A percentile compares a stretch with the other conserved stretches of the same genome.
Conservation (phyloP, 805 yeast genomes). For the Cyberlindnera xishuangbannaensis region DNA sequence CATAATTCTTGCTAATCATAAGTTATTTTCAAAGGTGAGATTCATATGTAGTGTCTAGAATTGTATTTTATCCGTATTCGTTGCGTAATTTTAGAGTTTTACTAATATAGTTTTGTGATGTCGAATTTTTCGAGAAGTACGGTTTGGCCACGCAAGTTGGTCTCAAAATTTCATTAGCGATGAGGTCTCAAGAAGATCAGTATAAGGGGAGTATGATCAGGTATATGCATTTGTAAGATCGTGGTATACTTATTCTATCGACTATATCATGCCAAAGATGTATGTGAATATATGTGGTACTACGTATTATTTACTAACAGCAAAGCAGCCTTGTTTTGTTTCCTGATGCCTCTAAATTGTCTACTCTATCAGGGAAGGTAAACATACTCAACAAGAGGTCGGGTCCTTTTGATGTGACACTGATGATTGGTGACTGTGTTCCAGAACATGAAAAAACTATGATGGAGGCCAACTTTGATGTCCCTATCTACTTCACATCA, state of each 20-base stretch:
- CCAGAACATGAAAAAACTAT: constrained; percentile 1
- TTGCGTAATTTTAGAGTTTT: no score
- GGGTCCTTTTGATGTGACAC: constrained; percentile 58
- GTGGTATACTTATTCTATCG: no score
- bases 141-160: no score
- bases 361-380: constrained; percentile 37
- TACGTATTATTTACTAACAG: no score
- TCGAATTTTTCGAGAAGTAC: no score
- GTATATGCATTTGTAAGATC: no score
- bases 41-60: background rate
- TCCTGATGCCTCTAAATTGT: constrained; percentile 18
- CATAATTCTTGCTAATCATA: background rate
- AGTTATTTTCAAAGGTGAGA: background rate
- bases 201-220: no score
- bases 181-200: no score
- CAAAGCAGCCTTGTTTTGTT: constrained; percentile 16
- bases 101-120: background rate
- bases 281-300: no score
- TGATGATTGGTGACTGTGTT: constrained; percentile 45
- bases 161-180: no score
- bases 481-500: constrained; percentile 21
- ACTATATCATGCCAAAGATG: no score
- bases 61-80: no score
- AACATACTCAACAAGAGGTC: constrained; percentile 47
- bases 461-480: constrained; percentile 3